Conservation (phyloP, 192 early-diverging fungal genomes). For the Linnemannia hyalina region DNA sequence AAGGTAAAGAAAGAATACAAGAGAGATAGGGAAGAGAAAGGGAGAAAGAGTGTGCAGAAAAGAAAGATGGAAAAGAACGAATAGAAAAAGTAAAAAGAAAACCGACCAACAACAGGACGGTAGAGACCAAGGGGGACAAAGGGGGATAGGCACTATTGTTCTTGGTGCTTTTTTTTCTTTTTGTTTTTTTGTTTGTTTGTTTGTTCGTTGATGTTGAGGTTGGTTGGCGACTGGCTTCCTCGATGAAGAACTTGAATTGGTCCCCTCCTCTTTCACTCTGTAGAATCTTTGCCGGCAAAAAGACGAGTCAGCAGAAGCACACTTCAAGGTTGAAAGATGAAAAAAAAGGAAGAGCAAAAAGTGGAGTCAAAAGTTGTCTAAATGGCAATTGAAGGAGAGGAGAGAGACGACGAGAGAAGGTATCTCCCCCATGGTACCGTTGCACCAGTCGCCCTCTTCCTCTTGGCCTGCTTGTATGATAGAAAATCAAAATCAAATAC, state of each 20-base stretch:
- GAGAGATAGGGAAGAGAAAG: too few species aligned
- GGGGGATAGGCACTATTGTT: too few species aligned
- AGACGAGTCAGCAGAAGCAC: neutral
- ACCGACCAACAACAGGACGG: neutral
- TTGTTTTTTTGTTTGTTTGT: too few species aligned
- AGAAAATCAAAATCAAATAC: neutral
- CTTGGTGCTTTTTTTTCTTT: too few species aligned
- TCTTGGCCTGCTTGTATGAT: neutral
- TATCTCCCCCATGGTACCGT: constrained; percentile 2
- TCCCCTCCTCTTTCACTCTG: neutral
- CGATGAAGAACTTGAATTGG: neutral
- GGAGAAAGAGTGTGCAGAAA: neutral
- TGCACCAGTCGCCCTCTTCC: neutral
- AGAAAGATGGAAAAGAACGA: neutral
- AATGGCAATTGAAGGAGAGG: neutral
- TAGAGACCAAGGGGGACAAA: neutral
- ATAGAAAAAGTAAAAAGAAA: too few species aligned
- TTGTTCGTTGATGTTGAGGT: too few species aligned
- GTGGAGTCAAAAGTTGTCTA: neutral
- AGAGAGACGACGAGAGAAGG: neutral
- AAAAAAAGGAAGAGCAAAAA: neutral
- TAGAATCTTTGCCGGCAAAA: neutral
- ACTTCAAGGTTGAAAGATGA: too few species aligned
- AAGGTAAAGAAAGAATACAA: neutral
- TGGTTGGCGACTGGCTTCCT: neutral